Evolutionary conservation across 768 basidiomycete genomes (phyloP).

Genomic region (Leccinum broughii): DNA sequence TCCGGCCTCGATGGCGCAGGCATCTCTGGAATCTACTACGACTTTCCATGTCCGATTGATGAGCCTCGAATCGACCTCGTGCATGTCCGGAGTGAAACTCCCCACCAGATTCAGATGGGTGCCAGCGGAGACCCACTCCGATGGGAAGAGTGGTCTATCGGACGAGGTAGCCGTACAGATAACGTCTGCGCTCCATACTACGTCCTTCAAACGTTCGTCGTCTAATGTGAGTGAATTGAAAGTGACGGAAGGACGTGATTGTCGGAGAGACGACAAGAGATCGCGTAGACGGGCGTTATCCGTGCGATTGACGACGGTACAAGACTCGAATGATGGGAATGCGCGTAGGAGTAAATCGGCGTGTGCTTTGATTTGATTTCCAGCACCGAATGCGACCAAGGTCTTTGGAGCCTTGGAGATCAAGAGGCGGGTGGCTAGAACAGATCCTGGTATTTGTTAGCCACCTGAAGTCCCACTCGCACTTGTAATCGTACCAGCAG

Average conservation of each 20-base stretch:
- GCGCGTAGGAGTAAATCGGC: constrained; percentile 58
- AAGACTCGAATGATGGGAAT: constrained; percentile 52
- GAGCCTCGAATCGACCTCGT: constrained; percentile 64
- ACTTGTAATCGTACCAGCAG: constrained; percentile 56
- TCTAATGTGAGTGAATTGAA: constrained; percentile 15
- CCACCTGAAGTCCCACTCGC: not conserved
- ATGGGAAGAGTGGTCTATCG: constrained; percentile 66
- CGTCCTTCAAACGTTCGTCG: constrained; percentile 13
- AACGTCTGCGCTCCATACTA: constrained; percentile 36
- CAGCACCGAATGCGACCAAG: constrained; percentile 71
- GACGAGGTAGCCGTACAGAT: constrained; percentile 79
- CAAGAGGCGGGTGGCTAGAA: constrained; percentile 62
- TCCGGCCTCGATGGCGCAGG: constrained; percentile 77
- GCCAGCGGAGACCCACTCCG: constrained; percentile 57
- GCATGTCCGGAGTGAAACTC: constrained; percentile 81
- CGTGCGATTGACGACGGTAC: constrained; percentile 66
- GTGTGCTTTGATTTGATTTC: constrained; percentile 69
- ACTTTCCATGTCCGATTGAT: constrained; percentile 55
- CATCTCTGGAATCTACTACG: constrained; percentile 73
- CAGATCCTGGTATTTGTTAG: constrained; percentile 49
- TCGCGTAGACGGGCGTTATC: constrained; percentile 45
- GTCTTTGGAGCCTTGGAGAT: constrained; percentile 40
- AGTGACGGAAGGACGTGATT: constrained; percentile 26
- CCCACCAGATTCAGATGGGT: constrained; percentile 78
- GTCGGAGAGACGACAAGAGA: constrained; percentile 36